These are phyloP conservation scores for Teratosphaeria zuluensis DNA, from an alignment of 2,329 filamentous ascomycete genomes.

Conservation along the genomic window DNA sequence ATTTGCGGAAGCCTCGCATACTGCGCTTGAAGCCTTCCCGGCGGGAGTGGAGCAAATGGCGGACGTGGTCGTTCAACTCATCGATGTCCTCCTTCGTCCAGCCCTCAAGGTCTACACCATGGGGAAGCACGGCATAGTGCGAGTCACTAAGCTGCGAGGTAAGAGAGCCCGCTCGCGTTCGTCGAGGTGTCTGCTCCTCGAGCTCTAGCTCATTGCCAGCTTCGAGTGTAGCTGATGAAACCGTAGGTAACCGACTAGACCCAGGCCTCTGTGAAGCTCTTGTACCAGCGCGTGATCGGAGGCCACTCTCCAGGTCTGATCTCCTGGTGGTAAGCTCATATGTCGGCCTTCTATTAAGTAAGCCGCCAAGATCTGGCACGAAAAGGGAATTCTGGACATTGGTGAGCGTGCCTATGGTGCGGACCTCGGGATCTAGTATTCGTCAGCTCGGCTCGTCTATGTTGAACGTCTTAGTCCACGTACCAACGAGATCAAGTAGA, in stretches of 20 bases:
- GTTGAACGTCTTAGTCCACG: slow-evolving; percentile 15
- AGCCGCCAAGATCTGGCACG: slow-evolving; percentile 66
- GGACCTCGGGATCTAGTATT: slow-evolving; percentile 64
- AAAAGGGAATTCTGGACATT: slow-evolving; percentile 89
- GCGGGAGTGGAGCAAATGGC: slow-evolving; percentile 77
- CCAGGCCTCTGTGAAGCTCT: slow-evolving; percentile 1
- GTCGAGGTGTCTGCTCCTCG: slow-evolving; percentile 2
- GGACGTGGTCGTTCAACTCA: slow-evolving; percentile 74
- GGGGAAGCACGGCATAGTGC: slow-evolving; percentile 70
- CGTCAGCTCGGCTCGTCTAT: slow-evolving; percentile 15
- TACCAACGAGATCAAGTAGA: slow-evolving; percentile 59
- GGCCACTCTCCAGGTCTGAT: slow-evolving; percentile 4
- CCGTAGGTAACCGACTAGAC: slow-evolving; percentile 1
- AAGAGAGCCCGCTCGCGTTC: slow-evolving; percentile 41
- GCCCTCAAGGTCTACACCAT: slow-evolving; percentile 60
- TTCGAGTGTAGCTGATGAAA: background rate
- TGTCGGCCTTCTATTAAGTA: slow-evolving; percentile 67
- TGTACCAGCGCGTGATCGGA: slow-evolving; percentile 4
- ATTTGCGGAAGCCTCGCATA: slow-evolving; percentile 73
- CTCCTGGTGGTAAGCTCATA: slow-evolving; percentile 52
- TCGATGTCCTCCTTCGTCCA: slow-evolving; percentile 67
- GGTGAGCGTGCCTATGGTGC: slow-evolving; percentile 71
- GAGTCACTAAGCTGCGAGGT: slow-evolving; percentile 58
- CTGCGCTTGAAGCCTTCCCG: slow-evolving; percentile 69
- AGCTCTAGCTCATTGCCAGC: slow-evolving; percentile 14